Evolutionary conservation across 257 asterid species (phyloP).

Genomic region (Solanum chiquidenum): DNA sequence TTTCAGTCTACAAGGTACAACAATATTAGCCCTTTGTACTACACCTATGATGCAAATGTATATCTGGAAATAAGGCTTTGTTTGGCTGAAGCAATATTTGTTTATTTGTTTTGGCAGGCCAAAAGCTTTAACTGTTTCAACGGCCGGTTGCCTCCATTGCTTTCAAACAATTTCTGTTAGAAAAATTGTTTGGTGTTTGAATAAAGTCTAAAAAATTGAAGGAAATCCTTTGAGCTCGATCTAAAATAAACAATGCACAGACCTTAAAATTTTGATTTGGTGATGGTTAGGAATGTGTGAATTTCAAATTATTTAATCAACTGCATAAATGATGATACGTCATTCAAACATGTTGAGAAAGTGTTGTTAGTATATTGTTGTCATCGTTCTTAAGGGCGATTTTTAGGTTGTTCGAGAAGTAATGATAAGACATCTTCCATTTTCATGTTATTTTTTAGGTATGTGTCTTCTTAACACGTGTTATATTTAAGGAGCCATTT

Average conservation of each 20-base stretch:
- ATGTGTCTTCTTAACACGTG: background rate
- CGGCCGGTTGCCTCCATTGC: background rate
- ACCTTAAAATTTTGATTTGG: background rate
- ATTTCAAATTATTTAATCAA: background rate
- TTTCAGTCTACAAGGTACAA: background rate
- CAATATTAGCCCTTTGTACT: background rate
- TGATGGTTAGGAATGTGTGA: background rate
- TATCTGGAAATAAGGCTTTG: background rate
- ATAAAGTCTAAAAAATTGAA: background rate
- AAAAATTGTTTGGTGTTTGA: background rate
- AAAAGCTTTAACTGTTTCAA: constrained; percentile 4
- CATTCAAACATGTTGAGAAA: background rate
- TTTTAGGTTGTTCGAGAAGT: background rate
- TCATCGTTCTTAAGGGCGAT: accelerated
- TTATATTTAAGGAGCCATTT: too few relatives aligned
- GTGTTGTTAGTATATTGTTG: too few relatives aligned
- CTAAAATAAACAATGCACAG: background rate
- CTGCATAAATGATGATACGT: background rate
- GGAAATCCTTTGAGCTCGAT: background rate
- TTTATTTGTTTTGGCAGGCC: constrained; percentile 16
- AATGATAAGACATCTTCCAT: background rate
- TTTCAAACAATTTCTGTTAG: background rate
- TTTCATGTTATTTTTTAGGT: background rate
- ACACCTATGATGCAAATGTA: background rate
- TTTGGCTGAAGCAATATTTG: background rate